A percentile compares a stretch with the other conserved stretches of the same genome.
Conservation (phyloP, 2,329 filamentous ascomycete genomes). For the Pestalotiopsis sp. region DNA sequence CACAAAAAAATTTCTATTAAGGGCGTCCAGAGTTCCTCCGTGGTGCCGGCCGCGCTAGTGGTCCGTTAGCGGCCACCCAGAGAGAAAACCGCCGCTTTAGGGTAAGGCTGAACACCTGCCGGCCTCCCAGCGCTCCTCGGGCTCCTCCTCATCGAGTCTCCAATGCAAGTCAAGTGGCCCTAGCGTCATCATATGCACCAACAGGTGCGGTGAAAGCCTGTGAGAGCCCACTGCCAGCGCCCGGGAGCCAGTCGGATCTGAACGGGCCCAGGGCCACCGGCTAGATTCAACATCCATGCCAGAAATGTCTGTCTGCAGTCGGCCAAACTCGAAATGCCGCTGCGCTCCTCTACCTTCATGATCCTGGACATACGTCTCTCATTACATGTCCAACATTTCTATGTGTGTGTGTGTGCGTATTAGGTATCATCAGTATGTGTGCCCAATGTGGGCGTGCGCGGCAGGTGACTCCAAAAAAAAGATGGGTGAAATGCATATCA, state of each 20-base stretch:
- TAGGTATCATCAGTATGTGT: neutral
- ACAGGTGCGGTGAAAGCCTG: neutral
- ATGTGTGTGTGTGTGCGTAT: neutral
- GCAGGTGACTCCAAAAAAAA: neutral
- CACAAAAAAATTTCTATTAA: conserved; percentile 23
- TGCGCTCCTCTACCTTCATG: neutral
- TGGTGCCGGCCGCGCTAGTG: conserved; percentile 7
- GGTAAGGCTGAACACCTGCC: conserved; percentile 3
- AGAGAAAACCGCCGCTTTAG: no score
- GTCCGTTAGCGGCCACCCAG: neutral
- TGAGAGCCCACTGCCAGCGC: neutral
- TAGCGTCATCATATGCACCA: neutral
- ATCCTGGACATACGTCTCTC: neutral
- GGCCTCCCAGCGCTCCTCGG: neutral
- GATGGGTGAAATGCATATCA: neutral
- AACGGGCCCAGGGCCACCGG: conserved; percentile 1
- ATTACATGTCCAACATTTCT: neutral
- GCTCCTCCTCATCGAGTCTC: neutral
- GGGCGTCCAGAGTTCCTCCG: neutral
- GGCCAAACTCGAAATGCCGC: conserved; percentile 8
- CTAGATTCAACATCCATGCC: conserved; percentile 4
- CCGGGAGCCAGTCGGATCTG: neutral
- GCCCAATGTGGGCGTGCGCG: neutral
- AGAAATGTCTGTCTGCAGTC: neutral
- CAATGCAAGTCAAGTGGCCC: neutral